Evolutionary conservation across 495 filamentous ascomycete species (phyloP).

Genomic region (Hypoxylon subgilvum): DNA sequence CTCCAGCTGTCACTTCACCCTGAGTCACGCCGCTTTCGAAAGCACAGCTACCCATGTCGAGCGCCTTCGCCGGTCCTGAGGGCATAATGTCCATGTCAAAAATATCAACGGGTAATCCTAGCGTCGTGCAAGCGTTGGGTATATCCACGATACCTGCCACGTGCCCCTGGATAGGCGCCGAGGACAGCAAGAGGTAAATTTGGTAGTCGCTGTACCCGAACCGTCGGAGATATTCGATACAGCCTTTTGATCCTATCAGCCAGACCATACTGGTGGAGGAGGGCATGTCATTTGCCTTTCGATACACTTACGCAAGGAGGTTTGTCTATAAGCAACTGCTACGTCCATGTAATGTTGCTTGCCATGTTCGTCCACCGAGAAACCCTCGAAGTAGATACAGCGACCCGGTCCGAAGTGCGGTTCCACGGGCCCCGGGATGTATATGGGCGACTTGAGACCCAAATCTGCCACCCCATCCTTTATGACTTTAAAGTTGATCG

Average conservation of each 20-base stretch:
- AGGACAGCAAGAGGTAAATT: constrained; percentile 86
- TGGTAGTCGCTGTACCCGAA: constrained; percentile 81
- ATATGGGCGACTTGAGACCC: constrained; percentile 85
- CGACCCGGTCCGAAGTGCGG: constrained; percentile 87
- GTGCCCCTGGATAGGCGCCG: constrained; percentile 90
- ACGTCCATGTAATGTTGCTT: constrained; percentile 95
- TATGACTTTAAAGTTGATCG: constrained; percentile 87
- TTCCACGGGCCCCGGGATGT: constrained; percentile 88
- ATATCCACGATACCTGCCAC: constrained; percentile 94
- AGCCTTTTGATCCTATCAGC: constrained; percentile 30
- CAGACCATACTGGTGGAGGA: background rate
- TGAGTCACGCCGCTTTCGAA: constrained; percentile 62
- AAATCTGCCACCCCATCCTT: constrained; percentile 79
- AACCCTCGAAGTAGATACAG: constrained; percentile 92
- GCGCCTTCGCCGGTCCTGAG: constrained; percentile 61
- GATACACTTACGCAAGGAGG: constrained; percentile 65
- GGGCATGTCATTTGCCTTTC: background rate
- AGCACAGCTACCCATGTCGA: constrained; percentile 80
- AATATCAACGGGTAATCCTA: constrained; percentile 92
- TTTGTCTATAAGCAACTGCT: constrained; percentile 90
- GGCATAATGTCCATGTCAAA: constrained; percentile 94
- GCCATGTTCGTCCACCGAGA: constrained; percentile 88
- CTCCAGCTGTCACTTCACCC: constrained; percentile 50
- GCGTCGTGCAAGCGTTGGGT: constrained; percentile 81
- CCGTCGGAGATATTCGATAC: constrained; percentile 83